Base-by-base conservation (phyloP, 2,329 filamentous ascomycete genomes). In the Didymella pinodella region DNA sequence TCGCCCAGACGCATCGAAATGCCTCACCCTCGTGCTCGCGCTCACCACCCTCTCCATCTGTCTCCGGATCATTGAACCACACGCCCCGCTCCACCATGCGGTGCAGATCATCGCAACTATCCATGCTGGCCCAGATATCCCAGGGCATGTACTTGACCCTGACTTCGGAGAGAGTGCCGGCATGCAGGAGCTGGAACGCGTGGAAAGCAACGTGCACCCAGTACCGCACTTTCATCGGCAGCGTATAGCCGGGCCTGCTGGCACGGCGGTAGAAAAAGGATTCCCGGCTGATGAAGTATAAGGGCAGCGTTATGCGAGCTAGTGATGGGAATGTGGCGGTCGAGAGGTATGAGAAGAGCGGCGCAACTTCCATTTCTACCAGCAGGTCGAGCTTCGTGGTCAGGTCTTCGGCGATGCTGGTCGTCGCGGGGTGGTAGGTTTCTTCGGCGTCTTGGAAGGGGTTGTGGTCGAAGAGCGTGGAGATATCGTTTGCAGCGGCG, bases 91-190 rank as follows among this genome's bases (percentile, higher is more conserved):
- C 59, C 2, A 63, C 64, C 36, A 76, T 70, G 25, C 70, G 62
- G 10, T 48, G 32, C 51, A 76, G 52, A 22, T 75, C 63, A 34
- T 76, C 73, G 0, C 62, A 63, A 1, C 71, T 72, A 45, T 75
- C 72, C 71, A 77, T 73, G 28, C 63, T 66, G 16, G 74, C 74
- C 74, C 72, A 76, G 16, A 75, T 70, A 50, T 76, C 70, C 59
- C 66, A 70, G 5, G 75, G 72, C 48, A 69, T 66, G 44, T 76
- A 76, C 43, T 69, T 69, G 43, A 76, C 51, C 0, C 61, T 43
- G 18, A 76, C 68, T 31, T 71, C 56, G 7, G 66, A 46, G 1
- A 76, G 54, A 2, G 60, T 43, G 0, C 65, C 18, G 4, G 51
- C 20, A 1, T 59, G 28, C 0, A 46, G 11, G 10, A 75, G 70